These are phyloP conservation scores for Scopulariopsis brevicaulis DNA, from an alignment of 2,329 filamentous ascomycete species.

Conservation along the genomic window DNA sequence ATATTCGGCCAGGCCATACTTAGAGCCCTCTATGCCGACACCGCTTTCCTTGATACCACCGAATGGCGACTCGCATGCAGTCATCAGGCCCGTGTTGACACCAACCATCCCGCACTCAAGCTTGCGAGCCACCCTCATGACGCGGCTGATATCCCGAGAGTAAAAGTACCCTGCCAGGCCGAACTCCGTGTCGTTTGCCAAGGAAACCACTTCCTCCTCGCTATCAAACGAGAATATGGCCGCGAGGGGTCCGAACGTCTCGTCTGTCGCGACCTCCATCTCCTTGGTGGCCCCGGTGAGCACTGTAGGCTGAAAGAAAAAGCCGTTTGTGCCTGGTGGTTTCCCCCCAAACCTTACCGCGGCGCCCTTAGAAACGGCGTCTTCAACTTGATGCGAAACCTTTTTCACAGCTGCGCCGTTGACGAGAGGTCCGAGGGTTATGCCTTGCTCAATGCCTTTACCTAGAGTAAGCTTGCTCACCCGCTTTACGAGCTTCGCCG, in stretches of 20 bases:
- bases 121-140: conserved; percentile 53
- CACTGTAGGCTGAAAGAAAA: conserved; percentile 87
- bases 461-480: conserved; percentile 68
- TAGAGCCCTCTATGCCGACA: conserved; percentile 68
- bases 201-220: conserved; percentile 74
- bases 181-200: conserved; percentile 75
- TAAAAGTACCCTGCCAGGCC: conserved; percentile 94
- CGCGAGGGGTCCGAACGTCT: conserved; percentile 92
- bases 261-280: conserved; percentile 77
- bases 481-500: conserved; percentile 55
- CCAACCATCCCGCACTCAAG: conserved; percentile 84
- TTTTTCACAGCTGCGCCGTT: conserved; percentile 73
- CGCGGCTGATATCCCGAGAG: conserved; percentile 49
- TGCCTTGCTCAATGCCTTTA: conserved; percentile 55
- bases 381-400: conserved; percentile 67
- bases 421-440: conserved; percentile 75
- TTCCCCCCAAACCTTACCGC: conserved; percentile 67
- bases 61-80: conserved; percentile 50
- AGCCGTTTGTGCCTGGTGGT: conserved; percentile 62
- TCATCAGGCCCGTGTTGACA: conserved; percentile 61
- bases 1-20: conserved; percentile 70
- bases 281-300: conserved; percentile 75
- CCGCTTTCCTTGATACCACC: conserved; percentile 77
- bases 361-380: conserved; percentile 68
- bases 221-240: conserved; percentile 81